Evolutionary conservation across 495 filamentous ascomycete genomes (phyloP).

Genomic region (Tuber melanosporum): DNA sequence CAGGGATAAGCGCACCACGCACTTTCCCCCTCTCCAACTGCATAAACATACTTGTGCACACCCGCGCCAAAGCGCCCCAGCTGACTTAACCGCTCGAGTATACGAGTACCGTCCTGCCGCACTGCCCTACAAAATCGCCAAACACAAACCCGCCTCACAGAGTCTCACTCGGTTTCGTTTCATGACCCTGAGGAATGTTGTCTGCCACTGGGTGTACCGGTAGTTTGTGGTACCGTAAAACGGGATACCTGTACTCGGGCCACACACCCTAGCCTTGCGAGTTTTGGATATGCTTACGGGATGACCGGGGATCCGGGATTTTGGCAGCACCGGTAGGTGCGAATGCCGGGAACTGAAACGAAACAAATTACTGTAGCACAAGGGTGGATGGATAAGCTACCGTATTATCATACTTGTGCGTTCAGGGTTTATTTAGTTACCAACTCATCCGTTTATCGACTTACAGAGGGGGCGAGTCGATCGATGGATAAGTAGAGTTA

Average conservation of each 20-base stretch:
- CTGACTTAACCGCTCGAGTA: not conserved
- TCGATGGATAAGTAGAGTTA: not conserved
- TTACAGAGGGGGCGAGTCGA: not conserved
- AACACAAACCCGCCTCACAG: not conserved
- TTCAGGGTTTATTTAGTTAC: not conserved
- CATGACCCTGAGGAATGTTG: not conserved
- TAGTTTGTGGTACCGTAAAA: not conserved
- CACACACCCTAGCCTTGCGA: not conserved
- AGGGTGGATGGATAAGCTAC: not conserved
- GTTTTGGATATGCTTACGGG: not conserved
- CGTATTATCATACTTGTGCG: not conserved
- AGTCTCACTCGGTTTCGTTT: not conserved
- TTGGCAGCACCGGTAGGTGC: not conserved
- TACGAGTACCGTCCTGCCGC: not conserved
- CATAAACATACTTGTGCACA: not conserved
- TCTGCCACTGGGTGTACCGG: not conserved
- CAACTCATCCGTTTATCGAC: not conserved
- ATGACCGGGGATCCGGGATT: not conserved
- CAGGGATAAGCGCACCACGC: not conserved
- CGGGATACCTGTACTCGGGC: not conserved
- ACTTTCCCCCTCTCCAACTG: not conserved
- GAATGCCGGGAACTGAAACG: not conserved
- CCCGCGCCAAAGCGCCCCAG: not conserved
- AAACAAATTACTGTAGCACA: not conserved
- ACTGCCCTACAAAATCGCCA: too few species aligned